Base-by-base conservation (phyloP, 371 early-diverging fungal species). In the Polyrhizophydium stewartii region DNA sequence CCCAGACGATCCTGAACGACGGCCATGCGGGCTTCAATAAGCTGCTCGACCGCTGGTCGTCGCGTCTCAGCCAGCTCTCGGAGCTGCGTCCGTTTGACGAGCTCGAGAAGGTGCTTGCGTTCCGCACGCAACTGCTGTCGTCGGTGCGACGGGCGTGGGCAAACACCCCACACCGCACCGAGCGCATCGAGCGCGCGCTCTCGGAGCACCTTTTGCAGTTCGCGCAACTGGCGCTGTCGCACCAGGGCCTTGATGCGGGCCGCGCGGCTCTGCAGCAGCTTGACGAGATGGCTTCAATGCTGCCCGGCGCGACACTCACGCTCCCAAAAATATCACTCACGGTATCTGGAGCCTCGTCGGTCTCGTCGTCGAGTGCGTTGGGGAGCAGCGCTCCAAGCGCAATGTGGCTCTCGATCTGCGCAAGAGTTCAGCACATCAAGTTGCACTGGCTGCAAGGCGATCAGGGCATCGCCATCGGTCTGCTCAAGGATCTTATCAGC, bases 391-490 rank as follows among this genome's bases (percentile, higher is more conserved):
- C n/a, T n/a, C n/a, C n/a, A n/a, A n/a, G n/a, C n/a, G n/a, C n/a
- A n/a, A n/a, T 25, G 30, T 9, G 21, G 1, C 22, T 40, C 28
- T 53, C 12, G 43, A 28, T 60, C 16, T 35, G 27, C n/a, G 51
- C 45, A 24, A 60, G 68, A 30, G 24, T 71, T 21, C 63, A 73
- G 38, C 24, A 35, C 1, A 41, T 60, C 25, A 70, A 71, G 49
- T 56, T 66, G 5, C 55, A 67, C 17, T 73, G 70, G 74, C 24
- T 43, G 1, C 67, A 70, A 37, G 69, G 64, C n/a, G 61, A 68
- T 46, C 58, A 61, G 31, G 46, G 53, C 7, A 47, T 71, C 5
- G 72, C 73, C 0, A 53, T 71, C 33, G 50, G 64, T 40, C 55
- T 57, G 41, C 62, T 73, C 12, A 66, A 73, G 51, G 30, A 27